Conservation (phyloP, 345 rosid species). For the Boechera divaricarpa region DNA sequence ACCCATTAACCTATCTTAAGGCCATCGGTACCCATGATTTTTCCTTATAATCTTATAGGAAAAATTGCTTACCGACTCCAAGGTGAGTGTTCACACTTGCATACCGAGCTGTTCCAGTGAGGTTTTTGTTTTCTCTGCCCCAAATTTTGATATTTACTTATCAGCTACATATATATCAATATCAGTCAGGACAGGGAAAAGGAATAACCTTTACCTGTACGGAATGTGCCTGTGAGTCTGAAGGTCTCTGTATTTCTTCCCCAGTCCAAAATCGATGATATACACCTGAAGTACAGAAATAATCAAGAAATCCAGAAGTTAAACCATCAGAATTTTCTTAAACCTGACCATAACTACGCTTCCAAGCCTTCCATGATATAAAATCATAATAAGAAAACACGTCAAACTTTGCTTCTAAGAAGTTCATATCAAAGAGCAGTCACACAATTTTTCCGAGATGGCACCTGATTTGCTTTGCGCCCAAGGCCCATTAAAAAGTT, state of each 20-base stretch:
- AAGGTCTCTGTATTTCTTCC: constrained; percentile 82
- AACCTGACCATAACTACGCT: neutral
- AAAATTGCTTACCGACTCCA: constrained; percentile 63
- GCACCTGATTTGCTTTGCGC: constrained; percentile 66
- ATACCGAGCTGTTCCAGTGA: constrained; percentile 86
- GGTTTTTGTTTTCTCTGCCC: constrained; percentile 76
- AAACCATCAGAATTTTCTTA: neutral
- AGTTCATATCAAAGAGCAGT: constrained; percentile 5
- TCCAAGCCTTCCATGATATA: neutral
- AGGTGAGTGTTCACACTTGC: constrained; percentile 88
- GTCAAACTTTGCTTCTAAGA: neutral
- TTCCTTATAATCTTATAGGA: neutral
- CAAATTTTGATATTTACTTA: constrained; percentile 5
- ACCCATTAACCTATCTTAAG: too few relatives aligned
- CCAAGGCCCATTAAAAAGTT: constrained; percentile 66
- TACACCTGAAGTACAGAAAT: constrained; percentile 53
- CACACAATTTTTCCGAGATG: neutral
- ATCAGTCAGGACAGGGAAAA: neutral
- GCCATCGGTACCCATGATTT: too few relatives aligned
- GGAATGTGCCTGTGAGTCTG: constrained; percentile 86
- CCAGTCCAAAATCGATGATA: constrained; percentile 76
- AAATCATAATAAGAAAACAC: neutral
- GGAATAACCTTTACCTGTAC: constrained; percentile 52
- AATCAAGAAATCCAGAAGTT: constrained; percentile 3
- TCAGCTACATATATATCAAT: neutral